phyloP scores from a whole-genome alignment of 2,329 filamentous ascomycete species.

The Cytospora schulzeri region DNA sequence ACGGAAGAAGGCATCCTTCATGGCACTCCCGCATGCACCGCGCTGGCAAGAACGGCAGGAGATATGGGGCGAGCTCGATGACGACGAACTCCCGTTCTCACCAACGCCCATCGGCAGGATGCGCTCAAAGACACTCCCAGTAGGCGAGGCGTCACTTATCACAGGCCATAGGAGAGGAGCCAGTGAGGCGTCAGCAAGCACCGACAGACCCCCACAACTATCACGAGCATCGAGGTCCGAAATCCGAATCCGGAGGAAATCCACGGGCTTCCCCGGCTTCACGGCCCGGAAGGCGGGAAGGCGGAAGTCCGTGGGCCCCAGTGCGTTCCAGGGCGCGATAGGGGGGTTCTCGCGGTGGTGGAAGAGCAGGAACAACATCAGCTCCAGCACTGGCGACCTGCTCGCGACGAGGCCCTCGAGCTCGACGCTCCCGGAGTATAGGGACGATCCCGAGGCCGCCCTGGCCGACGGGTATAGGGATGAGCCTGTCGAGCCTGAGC shows the following conservation, averaged over 20 bases:
- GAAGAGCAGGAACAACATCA: constrained; percentile 30
- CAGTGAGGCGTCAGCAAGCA: constrained; percentile 26
- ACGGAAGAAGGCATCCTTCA: constrained; percentile 18
- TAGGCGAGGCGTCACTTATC: constrained; percentile 41
- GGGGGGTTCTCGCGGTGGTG: constrained; percentile 61
- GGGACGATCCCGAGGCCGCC: constrained; percentile 25
- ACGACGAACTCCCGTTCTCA: constrained; percentile 58
- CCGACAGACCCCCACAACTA: constrained; percentile 4
- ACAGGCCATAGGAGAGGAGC: constrained; percentile 36
- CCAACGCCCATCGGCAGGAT: constrained; percentile 40
- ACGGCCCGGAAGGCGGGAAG: constrained; percentile 51
- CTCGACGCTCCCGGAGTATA: constrained; percentile 26
- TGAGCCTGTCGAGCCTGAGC: constrained; percentile 4
- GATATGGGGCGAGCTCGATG: constrained; percentile 87
- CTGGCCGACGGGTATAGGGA: constrained; percentile 7
- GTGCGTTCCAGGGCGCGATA: constrained; percentile 51
- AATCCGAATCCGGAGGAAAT: constrained; percentile 54
- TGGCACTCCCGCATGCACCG: constrained; percentile 34
- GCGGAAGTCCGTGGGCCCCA: constrained; percentile 40
- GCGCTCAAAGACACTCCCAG: constrained; percentile 54
- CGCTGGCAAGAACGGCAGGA: constrained; percentile 71
- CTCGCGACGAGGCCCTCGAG: constrained; percentile 10
- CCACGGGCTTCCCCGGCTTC: constrained; percentile 64
- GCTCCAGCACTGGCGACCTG: constrained; percentile 15
- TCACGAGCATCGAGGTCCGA: constrained; percentile 19